Evolutionary conservation across 83 land plant species (phyloP).

Genomic region (Isoetes engelmannii): DNA sequence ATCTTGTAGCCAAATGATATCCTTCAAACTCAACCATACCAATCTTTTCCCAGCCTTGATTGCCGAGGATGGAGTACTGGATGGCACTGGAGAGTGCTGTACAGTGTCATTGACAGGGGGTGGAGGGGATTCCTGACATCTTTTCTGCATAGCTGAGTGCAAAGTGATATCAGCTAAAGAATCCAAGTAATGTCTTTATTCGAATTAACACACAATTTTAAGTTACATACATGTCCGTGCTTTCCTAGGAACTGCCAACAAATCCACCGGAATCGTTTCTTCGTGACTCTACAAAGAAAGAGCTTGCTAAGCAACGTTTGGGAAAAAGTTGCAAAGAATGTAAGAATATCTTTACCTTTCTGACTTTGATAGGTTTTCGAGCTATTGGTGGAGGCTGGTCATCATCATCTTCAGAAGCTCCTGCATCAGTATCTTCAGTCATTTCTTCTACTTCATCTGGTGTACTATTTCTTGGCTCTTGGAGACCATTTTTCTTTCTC

Average conservation of each 20-base stretch:
- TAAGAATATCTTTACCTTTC: neutral
- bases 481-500: slow-evolving; percentile 24
- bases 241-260: slow-evolving; percentile 32
- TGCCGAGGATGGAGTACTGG: slow-evolving; percentile 11
- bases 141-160: neutral
- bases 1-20: neutral
- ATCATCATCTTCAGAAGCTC: slow-evolving; percentile 34
- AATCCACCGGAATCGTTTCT: slow-evolving; percentile 21
- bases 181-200: neutral
- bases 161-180: neutral
- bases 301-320: neutral
- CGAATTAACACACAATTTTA: neutral
- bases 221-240: slow-evolving; percentile 28
- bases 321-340: neutral
- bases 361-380: neutral
- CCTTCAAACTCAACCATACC: too few species aligned
- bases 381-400: slow-evolving; percentile 22
- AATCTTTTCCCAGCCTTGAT: too few species aligned
- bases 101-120: slow-evolving; percentile 9
- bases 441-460: slow-evolving; percentile 29
- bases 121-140: slow-evolving; percentile 12
- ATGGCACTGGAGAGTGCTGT: slow-evolving; percentile 11
- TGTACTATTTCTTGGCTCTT: slow-evolving; percentile 22
- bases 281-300: slow-evolving; percentile 16
- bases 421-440: slow-evolving; percentile 22